Evolutionary conservation across 1,139 yeast species (phyloP).

Genomic region (Debaryomyces sp.): DNA sequence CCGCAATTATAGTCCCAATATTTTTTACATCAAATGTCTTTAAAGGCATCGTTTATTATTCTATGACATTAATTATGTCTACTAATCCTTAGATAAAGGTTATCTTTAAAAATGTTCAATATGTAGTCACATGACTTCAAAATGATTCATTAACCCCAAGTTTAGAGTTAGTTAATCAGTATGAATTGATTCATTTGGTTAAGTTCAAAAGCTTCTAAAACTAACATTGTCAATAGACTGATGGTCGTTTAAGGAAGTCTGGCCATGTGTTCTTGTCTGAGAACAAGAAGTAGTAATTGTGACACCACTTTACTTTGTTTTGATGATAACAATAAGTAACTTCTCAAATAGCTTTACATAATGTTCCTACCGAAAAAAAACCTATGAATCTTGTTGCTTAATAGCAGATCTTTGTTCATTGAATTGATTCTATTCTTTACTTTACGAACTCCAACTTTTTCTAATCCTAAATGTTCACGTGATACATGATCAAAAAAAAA

Average conservation of each 20-base stretch:
- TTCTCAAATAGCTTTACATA: too few relatives aligned
- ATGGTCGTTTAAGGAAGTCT: not conserved
- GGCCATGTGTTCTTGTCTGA: not conserved
- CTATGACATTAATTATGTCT: not conserved
- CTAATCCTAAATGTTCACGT: not conserved
- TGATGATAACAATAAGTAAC: not conserved
- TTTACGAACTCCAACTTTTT: too few relatives aligned
- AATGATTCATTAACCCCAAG: not conserved
- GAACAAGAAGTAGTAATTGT: not conserved
- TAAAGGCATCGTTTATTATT: constrained; percentile 34
- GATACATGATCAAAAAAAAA: not conserved
- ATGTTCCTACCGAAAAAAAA: not conserved
- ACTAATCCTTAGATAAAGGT: too few relatives aligned
- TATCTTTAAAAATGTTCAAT: not conserved
- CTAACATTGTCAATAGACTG: not conserved
- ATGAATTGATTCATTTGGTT: not conserved
- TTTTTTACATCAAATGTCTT: constrained; percentile 37
- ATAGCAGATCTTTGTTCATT: not conserved
- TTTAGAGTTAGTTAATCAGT: not conserved
- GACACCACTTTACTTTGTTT: not conserved
- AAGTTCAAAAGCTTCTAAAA: not conserved
- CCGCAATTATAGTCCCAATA: constrained; percentile 31
- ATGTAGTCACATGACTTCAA: not conserved
- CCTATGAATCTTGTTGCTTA: not conserved
- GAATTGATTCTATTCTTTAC: too few relatives aligned